phyloP scores from a whole-genome alignment of 805 yeast species.

The Hanseniaspora singularis region DNA sequence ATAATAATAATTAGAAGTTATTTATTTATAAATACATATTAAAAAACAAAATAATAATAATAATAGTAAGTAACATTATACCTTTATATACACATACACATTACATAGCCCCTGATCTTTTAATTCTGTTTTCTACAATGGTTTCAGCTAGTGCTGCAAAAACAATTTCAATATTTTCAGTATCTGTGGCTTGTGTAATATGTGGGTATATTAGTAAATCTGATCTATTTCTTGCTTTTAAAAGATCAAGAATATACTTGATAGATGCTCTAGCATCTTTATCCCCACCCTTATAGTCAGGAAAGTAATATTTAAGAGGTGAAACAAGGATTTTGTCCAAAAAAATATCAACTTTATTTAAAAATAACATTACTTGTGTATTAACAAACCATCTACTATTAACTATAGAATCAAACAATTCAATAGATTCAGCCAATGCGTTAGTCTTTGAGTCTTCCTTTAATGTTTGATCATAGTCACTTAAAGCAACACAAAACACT shows the following conservation, averaged over 20 bases:
- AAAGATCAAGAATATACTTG: constrained; percentile 81
- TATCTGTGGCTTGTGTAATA: constrained; percentile 89
- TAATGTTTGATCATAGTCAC: constrained; percentile 81
- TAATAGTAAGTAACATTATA: too few species aligned
- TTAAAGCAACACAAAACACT: constrained; percentile 80
- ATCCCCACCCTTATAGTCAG: constrained; percentile 83
- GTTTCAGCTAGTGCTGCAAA: constrained; percentile 77
- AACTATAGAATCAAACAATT: constrained; percentile 78
- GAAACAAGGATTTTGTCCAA: constrained; percentile 72
- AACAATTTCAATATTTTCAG: constrained; percentile 74
- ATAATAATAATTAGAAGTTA: too few species aligned
- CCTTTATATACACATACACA: too few species aligned
- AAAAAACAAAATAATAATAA: too few species aligned
- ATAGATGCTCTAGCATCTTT: constrained; percentile 76
- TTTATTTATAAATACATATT: too few species aligned
- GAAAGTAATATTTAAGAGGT: constrained; percentile 72
- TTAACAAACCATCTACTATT: constrained; percentile 87
- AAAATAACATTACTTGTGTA: constrained; percentile 71
- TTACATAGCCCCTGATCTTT: constrained; percentile 60
- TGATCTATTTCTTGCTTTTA: constrained; percentile 71
- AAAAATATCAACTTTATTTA: constrained; percentile 83
- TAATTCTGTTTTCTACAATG: constrained; percentile 59
- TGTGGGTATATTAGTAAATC: constrained; percentile 78
- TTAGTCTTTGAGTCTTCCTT: constrained; percentile 67
- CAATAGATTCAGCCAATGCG: constrained; percentile 68